phyloP scores from a whole-genome alignment of 2,329 filamentous ascomycete species.

The Colletotrichum agaves region DNA sequence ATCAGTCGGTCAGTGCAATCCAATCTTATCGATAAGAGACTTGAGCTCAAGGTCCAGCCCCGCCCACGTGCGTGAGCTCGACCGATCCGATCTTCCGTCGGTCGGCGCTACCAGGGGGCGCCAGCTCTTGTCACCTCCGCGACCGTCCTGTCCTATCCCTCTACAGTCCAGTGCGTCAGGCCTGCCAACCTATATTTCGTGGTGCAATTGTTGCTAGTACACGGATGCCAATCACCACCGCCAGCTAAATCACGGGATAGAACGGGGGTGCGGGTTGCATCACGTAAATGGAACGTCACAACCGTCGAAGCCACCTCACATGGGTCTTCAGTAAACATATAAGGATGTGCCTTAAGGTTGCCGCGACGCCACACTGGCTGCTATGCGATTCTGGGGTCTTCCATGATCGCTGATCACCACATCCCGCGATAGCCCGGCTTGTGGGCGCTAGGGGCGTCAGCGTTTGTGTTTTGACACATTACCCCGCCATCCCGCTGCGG shows the following conservation, averaged over 20 bases:
- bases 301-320: not conserved
- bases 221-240: too few species aligned
- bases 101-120: not conserved
- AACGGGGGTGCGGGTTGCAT: not conserved
- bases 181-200: too few species aligned
- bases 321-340: not conserved
- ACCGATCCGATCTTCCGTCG: constrained; percentile 14
- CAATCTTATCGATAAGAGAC: constrained; percentile 16
- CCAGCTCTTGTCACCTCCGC: not conserved
- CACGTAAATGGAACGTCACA: not conserved
- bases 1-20: not conserved
- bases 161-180: not conserved
- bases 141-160: not conserved
- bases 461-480: constrained; percentile 16
- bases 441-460: constrained; percentile 18
- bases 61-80: constrained; percentile 18
- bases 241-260: not conserved
- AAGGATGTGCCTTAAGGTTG: not conserved
- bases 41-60: not conserved
- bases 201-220: too few species aligned
- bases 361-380: not conserved
- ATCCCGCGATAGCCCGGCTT: constrained; percentile 24
- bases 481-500: constrained; percentile 27
- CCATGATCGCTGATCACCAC: not conserved
- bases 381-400: not conserved